Conservation (phyloP, 768 basidiomycete genomes). For the Mycena rebaudengoi region DNA sequence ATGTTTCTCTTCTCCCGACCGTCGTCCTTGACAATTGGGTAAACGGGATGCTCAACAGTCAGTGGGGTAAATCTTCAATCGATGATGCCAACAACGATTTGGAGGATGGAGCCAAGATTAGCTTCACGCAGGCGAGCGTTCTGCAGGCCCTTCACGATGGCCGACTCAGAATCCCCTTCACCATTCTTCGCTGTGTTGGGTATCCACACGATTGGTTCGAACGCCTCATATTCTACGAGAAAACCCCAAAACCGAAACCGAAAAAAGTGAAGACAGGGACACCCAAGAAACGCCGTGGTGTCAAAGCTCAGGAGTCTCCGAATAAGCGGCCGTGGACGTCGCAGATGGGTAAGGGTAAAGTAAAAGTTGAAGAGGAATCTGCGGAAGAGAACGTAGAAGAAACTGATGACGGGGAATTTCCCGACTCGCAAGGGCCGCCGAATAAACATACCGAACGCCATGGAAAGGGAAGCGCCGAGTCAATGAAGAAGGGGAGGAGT, state of each 20-base stretch:
- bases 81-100: not conserved
- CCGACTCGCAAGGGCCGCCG: not conserved
- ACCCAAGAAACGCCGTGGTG: not conserved
- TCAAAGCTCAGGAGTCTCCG: not conserved
- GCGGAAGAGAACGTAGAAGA: not conserved
- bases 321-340: not conserved
- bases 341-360: not conserved
- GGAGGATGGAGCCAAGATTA: not conserved
- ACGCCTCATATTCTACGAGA: conserved; percentile 17
- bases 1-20: conserved; percentile 14
- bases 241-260: conserved; percentile 24
- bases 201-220: conserved; percentile 31
- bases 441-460: not conserved
- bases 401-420: not conserved
- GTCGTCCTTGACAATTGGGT: conserved; percentile 19
- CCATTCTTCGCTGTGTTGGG: conserved; percentile 29
- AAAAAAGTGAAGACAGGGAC: too few species aligned
- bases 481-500: too few species aligned
- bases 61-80: conserved; percentile 14
- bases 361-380: not conserved
- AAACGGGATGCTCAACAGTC: not conserved
- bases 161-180: conserved; percentile 25
- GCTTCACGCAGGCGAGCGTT: conserved; percentile 6
- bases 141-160: conserved; percentile 26
- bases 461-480: too few species aligned